phyloP scores from a whole-genome alignment of 108 stramenopile genomes.

The Cyclotella kingstonii region DNA sequence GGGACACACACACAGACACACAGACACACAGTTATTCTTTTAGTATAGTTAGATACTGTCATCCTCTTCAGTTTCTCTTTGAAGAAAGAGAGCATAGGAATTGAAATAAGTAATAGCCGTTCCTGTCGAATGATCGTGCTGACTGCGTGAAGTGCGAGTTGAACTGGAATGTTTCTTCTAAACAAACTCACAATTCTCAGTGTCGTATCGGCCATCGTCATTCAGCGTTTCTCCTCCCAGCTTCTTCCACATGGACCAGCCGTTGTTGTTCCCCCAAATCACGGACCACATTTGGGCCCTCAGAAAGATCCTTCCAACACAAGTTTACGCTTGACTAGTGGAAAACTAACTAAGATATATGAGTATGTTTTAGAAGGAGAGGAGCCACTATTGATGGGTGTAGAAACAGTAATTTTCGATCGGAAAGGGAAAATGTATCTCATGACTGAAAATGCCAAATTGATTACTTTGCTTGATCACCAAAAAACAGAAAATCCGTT shows the following conservation, averaged over 20 bases:
- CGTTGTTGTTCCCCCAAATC: background rate
- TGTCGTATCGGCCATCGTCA: background rate
- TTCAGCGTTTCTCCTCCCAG: background rate
- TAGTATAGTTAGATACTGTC: too few relatives aligned
- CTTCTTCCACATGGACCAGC: conserved; percentile 23
- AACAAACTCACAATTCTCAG: background rate
- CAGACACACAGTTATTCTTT: too few relatives aligned
- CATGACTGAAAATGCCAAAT: conserved; percentile 50
- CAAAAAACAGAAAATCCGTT: conserved; percentile 10
- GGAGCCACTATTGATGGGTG: conserved; percentile 42
- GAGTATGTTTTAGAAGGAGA: conserved; percentile 41
- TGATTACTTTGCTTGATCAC: conserved; percentile 49
- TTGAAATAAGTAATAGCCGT: too few relatives aligned
- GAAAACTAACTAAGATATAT: conserved; percentile 56
- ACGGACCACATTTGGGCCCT: conserved; percentile 4
- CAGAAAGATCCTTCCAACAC: conserved; percentile 14
- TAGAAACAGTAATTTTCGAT: conserved; percentile 65
- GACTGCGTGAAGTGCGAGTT: too few relatives aligned
- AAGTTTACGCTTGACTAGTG: conserved; percentile 31
- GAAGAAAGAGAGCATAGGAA: too few relatives aligned
- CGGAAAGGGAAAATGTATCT: conserved; percentile 48
- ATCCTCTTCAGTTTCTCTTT: too few relatives aligned
- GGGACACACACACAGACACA: too few relatives aligned
- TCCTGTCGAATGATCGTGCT: too few relatives aligned
- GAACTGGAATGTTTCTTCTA: background rate